Evolutionary conservation across 192 early-diverging fungal genomes (phyloP), one percentile per base, ranked within the genome.

Genomic region (Backusella luteola): DNA sequence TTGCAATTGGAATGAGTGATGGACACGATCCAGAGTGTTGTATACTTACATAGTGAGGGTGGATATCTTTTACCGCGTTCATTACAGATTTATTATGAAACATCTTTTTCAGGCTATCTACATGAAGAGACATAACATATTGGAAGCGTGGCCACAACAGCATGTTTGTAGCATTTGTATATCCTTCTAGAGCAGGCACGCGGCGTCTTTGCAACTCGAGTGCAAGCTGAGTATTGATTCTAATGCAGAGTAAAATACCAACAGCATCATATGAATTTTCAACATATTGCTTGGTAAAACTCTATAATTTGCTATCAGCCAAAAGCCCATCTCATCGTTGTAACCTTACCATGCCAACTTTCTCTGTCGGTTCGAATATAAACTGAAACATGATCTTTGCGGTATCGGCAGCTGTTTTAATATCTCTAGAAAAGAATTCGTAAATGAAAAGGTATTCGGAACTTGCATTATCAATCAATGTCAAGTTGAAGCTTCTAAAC

Each of bases 391-490:
- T 87, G 52, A 86, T 80, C 52, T 87, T 87, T 21, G 91, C 87
- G 74, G 89, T 84, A 38, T 93, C 91, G 59, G 83, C 88, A 75
- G 90, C 90, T 6, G 89, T 90, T 78, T 87, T 87, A 21, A 34
- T 7, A 67, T 90, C 86, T 21, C 89, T 90, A 44, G 91, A 85
- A 81, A 99, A 98, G 85, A 97, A 99, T 76, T 97, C 94, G 49
- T 89, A 84, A 49, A 92, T 89, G 75, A 99, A 99, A 41, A 95
- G 85, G 81, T 98, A 98, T 83, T 99, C 98, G 9, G 94, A 93
- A 59, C 91, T 93, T 4, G 97, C 96, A 77, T 98, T 98, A 85
- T 99, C 98, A 66, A 95, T 91, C 66, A 99, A 80, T 21, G 97
- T 91, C 71, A 97, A 86, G 69, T 94, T 94, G 85, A 94, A 91